Conservation (phyloP, 805 yeast species). For the Sporopachydermia lactativora region DNA sequence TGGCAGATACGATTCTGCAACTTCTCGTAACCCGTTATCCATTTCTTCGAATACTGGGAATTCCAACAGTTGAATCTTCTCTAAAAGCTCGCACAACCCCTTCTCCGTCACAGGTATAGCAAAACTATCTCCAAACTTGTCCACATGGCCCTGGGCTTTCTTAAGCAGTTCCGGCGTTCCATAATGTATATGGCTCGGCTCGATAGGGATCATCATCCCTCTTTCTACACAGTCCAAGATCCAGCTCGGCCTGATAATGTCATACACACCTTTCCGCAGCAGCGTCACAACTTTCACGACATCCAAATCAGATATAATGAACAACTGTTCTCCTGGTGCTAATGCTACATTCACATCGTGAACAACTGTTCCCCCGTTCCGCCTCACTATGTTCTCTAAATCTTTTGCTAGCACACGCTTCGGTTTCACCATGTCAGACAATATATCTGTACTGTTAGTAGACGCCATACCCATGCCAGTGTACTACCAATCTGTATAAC, state of each 20-base stretch:
- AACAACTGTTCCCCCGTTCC: constrained; percentile 37
- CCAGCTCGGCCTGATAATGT: constrained; percentile 60
- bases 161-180: constrained; percentile 21
- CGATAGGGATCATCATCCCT: constrained; percentile 32
- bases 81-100: constrained; percentile 13
- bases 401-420: constrained; percentile 20
- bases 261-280: constrained; percentile 32
- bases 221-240: constrained; percentile 45
- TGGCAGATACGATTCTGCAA: no score
- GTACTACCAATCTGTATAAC: not conserved
- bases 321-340: constrained; percentile 11
- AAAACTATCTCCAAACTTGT: constrained; percentile 52
- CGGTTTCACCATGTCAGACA: constrained; percentile 6
- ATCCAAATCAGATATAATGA: constrained; percentile 23
- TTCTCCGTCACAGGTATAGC: constrained; percentile 18
- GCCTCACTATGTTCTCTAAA: constrained; percentile 24
- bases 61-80: constrained; percentile 3
- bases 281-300: constrained; percentile 26
- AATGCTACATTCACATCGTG: constrained; percentile 18
- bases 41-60: not conserved
- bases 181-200: constrained; percentile 41
- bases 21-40: not conserved
- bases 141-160: constrained; percentile 26
- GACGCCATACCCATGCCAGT: no score
- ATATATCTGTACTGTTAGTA: constrained; percentile 39